Conservation (phyloP, 148 eudicot species). For the Rhododendron molle region DNA sequence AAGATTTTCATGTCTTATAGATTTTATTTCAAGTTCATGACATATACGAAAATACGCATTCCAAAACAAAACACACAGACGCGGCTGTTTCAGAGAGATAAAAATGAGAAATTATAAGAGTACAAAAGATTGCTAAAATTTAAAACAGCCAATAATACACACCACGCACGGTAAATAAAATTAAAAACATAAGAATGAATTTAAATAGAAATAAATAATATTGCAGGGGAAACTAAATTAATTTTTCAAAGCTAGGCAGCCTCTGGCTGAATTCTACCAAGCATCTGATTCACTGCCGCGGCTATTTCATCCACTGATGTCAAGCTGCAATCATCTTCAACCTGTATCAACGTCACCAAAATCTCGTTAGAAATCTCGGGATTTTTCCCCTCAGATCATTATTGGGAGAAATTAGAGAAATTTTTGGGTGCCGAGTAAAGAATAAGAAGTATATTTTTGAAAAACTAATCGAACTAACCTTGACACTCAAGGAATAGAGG, state of each 20-base stretch:
- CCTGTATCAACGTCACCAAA: slow-evolving; percentile 23
- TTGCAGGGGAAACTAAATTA: neutral
- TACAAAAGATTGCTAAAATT: neutral
- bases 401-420: no score
- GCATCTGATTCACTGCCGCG: slow-evolving; percentile 39
- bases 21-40: no score
- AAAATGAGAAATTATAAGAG: no score
- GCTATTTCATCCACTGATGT: slow-evolving; percentile 58
- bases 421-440: no score
- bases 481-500: slow-evolving; percentile 60
- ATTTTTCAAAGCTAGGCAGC: neutral
- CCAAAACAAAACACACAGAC: no score
- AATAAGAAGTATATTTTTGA: neutral
- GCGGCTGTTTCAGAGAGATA: no score
- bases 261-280: slow-evolving; percentile 43
- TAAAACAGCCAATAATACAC: neutral
- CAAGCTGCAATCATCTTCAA: slow-evolving; percentile 52
- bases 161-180: neutral
- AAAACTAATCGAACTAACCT: slow-evolving; percentile 32
- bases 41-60: no score
- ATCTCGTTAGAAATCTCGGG: neutral
- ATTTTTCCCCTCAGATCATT: no score
- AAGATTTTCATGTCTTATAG: no score
- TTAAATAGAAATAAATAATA: neutral
- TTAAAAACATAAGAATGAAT: neutral